Conservation (phyloP, 495 filamentous ascomycete species). For the Aspergillus steynii region DNA sequence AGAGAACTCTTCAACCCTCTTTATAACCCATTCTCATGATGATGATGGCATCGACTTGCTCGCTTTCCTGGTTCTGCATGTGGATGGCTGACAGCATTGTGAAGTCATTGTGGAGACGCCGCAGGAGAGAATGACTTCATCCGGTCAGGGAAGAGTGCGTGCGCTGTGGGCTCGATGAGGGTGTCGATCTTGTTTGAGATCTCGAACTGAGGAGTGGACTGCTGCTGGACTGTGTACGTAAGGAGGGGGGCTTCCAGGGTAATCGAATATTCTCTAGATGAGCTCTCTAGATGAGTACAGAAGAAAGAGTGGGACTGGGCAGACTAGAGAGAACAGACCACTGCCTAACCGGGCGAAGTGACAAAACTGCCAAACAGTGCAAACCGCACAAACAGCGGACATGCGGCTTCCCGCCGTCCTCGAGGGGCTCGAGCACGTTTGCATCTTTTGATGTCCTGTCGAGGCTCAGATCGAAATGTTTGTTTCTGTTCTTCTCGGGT, state of each 20-base stretch:
- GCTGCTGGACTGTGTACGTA: neutral
- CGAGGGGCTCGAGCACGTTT: neutral
- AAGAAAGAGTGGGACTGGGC: neutral
- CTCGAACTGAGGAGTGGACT: neutral
- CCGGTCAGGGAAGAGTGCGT: neutral
- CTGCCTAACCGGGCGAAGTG: too few species aligned
- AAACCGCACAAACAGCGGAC: constrained; percentile 11
- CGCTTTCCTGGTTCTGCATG: constrained; percentile 4
- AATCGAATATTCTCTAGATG: too few species aligned
- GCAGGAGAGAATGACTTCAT: constrained; percentile 35
- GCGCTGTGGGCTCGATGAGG: too few species aligned
- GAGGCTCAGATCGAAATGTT: neutral
- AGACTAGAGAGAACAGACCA: neutral
- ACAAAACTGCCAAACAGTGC: constrained; percentile 7
- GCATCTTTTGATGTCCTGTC: neutral
- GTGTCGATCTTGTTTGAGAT: neutral
- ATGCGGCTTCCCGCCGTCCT: neutral
- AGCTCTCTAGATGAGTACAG: too few species aligned
- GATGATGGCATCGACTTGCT: neutral
- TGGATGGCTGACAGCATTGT: constrained; percentile 35
- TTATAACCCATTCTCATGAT: constrained; percentile 5
- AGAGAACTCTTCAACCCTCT: neutral
- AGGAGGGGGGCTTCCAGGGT: too few species aligned
- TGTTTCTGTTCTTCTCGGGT: neutral
- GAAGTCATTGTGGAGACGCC: constrained; percentile 38